Conservation (phyloP, 2,329 filamentous ascomycete genomes). For the Pseudogymnoascus sp. region DNA sequence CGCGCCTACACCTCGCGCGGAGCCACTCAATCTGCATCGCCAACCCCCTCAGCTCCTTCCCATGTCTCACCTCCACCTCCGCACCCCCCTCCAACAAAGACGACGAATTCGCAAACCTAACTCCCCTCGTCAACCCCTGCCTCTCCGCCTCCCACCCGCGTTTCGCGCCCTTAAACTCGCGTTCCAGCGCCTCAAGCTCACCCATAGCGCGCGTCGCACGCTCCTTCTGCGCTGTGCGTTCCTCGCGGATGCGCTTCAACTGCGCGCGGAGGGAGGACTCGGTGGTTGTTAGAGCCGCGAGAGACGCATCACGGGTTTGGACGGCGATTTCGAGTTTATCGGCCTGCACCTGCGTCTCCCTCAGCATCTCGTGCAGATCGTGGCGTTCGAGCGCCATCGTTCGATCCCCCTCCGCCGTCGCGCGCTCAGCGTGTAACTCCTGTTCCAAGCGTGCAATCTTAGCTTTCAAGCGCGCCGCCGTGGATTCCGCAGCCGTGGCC, state of each 20-base stretch:
- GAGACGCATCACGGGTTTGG: slow-evolving; percentile 58
- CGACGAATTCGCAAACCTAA: slow-evolving; percentile 34
- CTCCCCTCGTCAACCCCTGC: slow-evolving; percentile 32
- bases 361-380: slow-evolving; percentile 54
- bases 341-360: slow-evolving; percentile 55
- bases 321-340: slow-evolving; percentile 69
- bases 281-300: slow-evolving; percentile 49
- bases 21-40: slow-evolving; percentile 88
- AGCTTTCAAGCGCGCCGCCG: slow-evolving; percentile 42
- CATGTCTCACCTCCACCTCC: slow-evolving; percentile 54
- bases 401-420: slow-evolving; percentile 49
- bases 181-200: slow-evolving; percentile 28
- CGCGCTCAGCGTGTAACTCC: slow-evolving; percentile 48
- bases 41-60: slow-evolving; percentile 72
- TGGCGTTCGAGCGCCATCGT: slow-evolving; percentile 51
- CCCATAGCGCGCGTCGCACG: slow-evolving; percentile 18
- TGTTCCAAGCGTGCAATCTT: slow-evolving; percentile 37
- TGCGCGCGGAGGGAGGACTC: slow-evolving; percentile 58
- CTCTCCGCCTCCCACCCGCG: slow-evolving; percentile 41
- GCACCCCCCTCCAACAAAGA: slow-evolving; percentile 33
- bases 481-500: slow-evolving; percentile 38
- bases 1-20: slow-evolving; percentile 70
- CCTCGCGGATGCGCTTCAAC: slow-evolving; percentile 61
- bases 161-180: slow-evolving; percentile 33
- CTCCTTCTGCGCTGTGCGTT: slow-evolving; percentile 42